Evolutionary conservation across 2,329 filamentous ascomycete genomes (phyloP).

Genomic region (Aureobasidium sp.): DNA sequence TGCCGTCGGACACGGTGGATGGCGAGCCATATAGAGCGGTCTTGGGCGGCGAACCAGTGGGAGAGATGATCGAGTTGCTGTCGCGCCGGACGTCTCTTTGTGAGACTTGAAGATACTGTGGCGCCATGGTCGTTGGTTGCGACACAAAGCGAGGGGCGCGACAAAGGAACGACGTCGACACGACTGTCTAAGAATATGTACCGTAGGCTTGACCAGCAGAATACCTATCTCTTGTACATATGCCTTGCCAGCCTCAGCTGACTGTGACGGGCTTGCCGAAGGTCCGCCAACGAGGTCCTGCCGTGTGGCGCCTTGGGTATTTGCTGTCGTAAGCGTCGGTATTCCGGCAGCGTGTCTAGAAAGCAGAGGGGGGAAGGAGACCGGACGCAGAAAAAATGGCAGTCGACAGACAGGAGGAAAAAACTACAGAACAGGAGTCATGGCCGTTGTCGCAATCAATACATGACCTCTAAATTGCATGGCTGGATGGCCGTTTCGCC

Average conservation of each 20-base stretch:
- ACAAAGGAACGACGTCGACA: constrained; percentile 6
- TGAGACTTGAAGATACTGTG: constrained; percentile 1
- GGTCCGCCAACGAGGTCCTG: constrained; percentile 3
- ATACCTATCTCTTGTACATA: not conserved
- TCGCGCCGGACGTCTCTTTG: constrained; percentile 7
- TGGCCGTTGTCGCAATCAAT: not conserved
- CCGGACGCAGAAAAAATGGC: not conserved
- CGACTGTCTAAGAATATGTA: not conserved
- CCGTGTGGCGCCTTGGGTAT: not conserved
- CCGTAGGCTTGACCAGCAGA: not conserved
- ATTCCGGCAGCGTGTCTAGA: not conserved
- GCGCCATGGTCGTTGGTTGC: constrained; percentile 1
- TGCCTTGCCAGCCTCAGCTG: not conserved
- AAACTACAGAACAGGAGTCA: not conserved
- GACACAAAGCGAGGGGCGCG: not conserved
- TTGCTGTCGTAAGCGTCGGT: not conserved
- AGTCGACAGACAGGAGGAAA: not conserved
- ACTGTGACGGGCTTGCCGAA: not conserved
- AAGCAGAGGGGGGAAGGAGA: not conserved
- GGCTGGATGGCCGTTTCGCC: constrained; percentile 1
- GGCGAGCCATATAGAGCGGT: constrained; percentile 3
- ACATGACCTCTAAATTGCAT: not conserved
- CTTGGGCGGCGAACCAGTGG: not conserved
- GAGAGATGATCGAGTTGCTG: constrained; percentile 5
- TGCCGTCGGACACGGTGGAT: not conserved